Base-by-base conservation (phyloP, 1,139 yeast genomes). In the Dujonia santamariae region DNA sequence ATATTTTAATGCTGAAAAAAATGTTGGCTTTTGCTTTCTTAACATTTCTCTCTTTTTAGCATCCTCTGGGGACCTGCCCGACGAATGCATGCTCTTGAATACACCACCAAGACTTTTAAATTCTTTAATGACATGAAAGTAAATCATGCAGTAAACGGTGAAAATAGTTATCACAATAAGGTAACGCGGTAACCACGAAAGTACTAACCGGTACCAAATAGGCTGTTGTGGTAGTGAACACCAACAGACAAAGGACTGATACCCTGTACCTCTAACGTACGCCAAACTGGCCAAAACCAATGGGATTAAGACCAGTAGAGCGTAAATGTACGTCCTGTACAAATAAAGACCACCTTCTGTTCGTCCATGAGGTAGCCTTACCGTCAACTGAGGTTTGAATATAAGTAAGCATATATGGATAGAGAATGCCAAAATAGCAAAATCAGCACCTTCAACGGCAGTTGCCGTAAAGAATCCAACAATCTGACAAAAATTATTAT, bases 101-200 rank as follows among this genome's bases (percentile, higher is more conserved):
- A 64, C 69, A 24, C 67, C 76, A 40, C 81, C 78, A 32, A 71
- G 66, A 3, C 62, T 58, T 37, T 72, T 69, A 47, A 80, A 74
- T 48, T 83, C 83, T 29, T 64, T 61, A 44, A 80, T 71, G 22
- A 88, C 94, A 51, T 83, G 85, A 42, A 78, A 60, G 59, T 88
- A 88, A 39, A 88, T 82, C 34, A 81, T 66, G 32, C 78, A 66
- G 57, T 88, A 88, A 31, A 86, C 76, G 17, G 72, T 59, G 36
- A 85, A 52, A 48, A 88, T 85, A 22, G 73, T 54, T 11, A 84
- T 54, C 41, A 85, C 71, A 36, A 88, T 75, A 39, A 77, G 55
- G 54, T 80, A 87, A 30, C 97, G 67, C 3, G 95, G 92, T 1
- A 78, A 80, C 96, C 96, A 88, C 43, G 90, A 77, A 34, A 88